Evolutionary conservation across 495 filamentous ascomycete genomes (phyloP).

Genomic region (Hypomontagnella monticulosa): DNA sequence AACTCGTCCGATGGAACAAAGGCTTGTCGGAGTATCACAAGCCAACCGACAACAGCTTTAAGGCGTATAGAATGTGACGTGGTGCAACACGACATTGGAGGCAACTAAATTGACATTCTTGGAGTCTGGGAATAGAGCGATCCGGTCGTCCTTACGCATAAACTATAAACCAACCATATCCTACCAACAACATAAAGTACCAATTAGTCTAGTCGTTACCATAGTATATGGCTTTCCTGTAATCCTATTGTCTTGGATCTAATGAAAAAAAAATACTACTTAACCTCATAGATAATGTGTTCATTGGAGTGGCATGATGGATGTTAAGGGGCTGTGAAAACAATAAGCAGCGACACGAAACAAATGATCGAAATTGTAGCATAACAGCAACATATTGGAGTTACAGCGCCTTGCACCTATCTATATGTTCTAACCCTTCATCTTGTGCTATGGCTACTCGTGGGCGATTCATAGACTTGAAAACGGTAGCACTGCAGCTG

Average conservation of each 20-base stretch:
- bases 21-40: constrained; percentile 42
- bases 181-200: constrained; percentile 11
- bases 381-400: no score
- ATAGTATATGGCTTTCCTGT: constrained; percentile 17
- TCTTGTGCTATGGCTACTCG: no score
- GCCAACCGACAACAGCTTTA: constrained; percentile 34
- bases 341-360: no score
- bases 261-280: neutral
- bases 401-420: no score
- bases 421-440: no score
- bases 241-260: constrained; percentile 15
- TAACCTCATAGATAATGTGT: no score
- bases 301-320: no score
- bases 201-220: constrained; percentile 22
- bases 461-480: no score
- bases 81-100: neutral
- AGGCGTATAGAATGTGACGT: constrained; percentile 45
- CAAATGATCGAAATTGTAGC: no score
- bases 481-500: no score
- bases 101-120: constrained; percentile 9
- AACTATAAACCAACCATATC: constrained; percentile 18
- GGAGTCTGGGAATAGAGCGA: constrained; percentile 27
- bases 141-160: constrained; percentile 1
- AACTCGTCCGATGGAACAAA: constrained; percentile 44
- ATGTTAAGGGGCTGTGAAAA: no score